Evolutionary conservation across 1,284 basidiomycete species (phyloP).

Genomic region (Vanrija sp.): DNA sequence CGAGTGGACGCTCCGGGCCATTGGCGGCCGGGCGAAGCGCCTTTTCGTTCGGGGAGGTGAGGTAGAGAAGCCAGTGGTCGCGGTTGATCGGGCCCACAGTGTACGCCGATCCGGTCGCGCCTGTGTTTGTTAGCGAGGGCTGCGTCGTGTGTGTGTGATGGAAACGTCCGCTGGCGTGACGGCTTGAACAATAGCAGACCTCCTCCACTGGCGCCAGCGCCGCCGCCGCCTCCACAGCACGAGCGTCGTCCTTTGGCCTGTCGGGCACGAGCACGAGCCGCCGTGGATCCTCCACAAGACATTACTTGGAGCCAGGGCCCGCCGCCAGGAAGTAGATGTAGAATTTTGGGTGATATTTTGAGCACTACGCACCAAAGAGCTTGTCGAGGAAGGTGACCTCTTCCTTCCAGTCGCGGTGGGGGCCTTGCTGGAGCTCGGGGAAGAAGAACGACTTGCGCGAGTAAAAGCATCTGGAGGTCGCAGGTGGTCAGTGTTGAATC

Average conservation of each 20-base stretch:
- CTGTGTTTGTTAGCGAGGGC: constrained; percentile 18
- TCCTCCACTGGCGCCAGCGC: too few species aligned
- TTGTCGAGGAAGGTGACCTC: constrained; percentile 89
- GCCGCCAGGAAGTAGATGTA: not conserved
- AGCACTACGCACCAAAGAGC: constrained; percentile 53
- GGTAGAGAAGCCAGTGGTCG: constrained; percentile 97
- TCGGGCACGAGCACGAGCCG: not conserved
- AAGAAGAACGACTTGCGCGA: constrained; percentile 99
- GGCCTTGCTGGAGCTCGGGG: constrained; percentile 89
- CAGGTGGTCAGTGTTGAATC: not conserved
- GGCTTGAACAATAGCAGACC: not conserved
- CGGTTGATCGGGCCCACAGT: constrained; percentile 97
- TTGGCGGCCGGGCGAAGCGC: not conserved
- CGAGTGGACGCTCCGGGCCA: constrained; percentile 6
- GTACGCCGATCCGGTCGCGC: constrained; percentile 79
- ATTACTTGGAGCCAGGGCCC: too few species aligned
- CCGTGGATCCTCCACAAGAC: not conserved
- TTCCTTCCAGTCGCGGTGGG: constrained; percentile 90
- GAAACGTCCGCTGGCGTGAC: not conserved
- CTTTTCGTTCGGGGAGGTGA: constrained; percentile 60
- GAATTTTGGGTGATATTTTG: not conserved
- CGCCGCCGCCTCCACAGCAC: too few species aligned
- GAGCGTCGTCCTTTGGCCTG: too few species aligned
- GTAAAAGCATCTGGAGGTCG: constrained; percentile 66
- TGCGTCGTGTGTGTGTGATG: not conserved